phyloP scores from a whole-genome alignment of 208 protist genomes.

The Balamuthia mandrillaris region DNA sequence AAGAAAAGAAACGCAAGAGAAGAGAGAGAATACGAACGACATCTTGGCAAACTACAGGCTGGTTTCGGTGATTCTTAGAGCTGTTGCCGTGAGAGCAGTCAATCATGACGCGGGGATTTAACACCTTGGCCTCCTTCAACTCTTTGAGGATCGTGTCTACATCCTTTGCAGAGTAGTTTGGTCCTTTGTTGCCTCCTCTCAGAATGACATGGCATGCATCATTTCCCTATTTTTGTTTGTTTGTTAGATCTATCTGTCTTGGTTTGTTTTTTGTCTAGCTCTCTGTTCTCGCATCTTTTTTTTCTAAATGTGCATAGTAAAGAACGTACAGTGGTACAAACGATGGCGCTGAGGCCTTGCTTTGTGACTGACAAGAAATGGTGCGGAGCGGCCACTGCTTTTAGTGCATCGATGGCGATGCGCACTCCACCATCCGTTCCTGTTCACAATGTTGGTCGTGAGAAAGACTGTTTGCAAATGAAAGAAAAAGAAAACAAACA shows the following conservation, averaged over 20 bases:
- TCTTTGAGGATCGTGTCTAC: not conserved
- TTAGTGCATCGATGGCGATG: constrained; percentile 47
- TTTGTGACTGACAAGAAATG: constrained; percentile 60
- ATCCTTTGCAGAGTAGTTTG: constrained; percentile 12
- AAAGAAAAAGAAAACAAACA: not conserved
- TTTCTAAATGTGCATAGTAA: constrained; percentile 31
- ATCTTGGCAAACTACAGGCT: constrained; percentile 48
- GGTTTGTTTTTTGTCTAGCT: too few relatives aligned
- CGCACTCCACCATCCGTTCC: constrained; percentile 4
- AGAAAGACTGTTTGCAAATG: not conserved
- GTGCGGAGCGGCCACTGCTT: constrained; percentile 49
- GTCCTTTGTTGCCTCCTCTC: constrained; percentile 46
- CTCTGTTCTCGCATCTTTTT: too few relatives aligned
- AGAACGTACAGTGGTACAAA: constrained; percentile 52
- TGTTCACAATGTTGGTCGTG: not conserved
- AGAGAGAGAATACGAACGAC: not conserved
- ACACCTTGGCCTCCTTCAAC: not conserved
- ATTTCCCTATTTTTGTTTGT: constrained; percentile 65
- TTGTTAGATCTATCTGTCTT: too few relatives aligned
- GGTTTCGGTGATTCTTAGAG: constrained; percentile 67
- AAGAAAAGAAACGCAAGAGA: not conserved
- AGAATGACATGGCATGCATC: constrained; percentile 68
- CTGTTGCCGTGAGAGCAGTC: constrained; percentile 72
- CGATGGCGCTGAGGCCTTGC: constrained; percentile 56
- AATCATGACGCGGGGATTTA: constrained; percentile 58